These are phyloP conservation scores for Clarireedia homoeocarpa DNA, from an alignment of 2,329 filamentous ascomycete species.

Conservation along the genomic window DNA sequence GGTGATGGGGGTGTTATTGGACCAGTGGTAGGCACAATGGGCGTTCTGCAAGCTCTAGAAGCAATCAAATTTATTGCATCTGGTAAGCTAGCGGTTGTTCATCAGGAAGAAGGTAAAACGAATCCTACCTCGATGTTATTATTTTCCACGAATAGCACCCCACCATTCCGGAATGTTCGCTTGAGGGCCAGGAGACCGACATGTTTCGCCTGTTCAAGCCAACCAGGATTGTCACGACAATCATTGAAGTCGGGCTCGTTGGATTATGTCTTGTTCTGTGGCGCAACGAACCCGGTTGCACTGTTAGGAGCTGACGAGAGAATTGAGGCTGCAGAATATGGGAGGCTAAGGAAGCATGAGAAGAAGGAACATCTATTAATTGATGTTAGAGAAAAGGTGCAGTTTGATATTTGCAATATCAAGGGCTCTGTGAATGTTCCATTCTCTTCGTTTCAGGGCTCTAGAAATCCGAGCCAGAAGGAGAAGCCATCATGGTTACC, in stretches of 20 bases:
- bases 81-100: constrained; percentile 14
- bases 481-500: constrained; percentile 33
- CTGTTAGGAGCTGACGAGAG: constrained; percentile 57
- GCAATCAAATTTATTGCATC: constrained; percentile 71
- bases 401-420: constrained; percentile 74
- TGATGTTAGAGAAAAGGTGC: constrained; percentile 78
- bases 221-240: constrained; percentile 53
- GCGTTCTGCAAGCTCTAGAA: constrained; percentile 83
- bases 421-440: constrained; percentile 69
- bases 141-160: constrained; percentile 45
- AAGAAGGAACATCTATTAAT: constrained; percentile 50
- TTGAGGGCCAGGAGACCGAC: constrained; percentile 60
- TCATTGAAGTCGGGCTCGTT: constrained; percentile 57
- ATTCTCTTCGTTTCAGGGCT: constrained; percentile 44
- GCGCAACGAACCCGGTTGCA: constrained; percentile 46
- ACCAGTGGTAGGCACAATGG: constrained; percentile 89
- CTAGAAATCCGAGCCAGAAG: constrained; percentile 14
- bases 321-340: constrained; percentile 56
- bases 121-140: constrained; percentile 30
- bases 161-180: constrained; percentile 64
- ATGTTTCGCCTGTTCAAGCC: constrained; percentile 69
- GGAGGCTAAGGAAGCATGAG: constrained; percentile 18
- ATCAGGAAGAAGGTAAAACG: constrained; percentile 17
- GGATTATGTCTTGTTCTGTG: constrained; percentile 85
- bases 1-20: constrained; percentile 90